Conservation (phyloP, 2,329 filamentous ascomycete species). For the Alternaria sp. region DNA sequence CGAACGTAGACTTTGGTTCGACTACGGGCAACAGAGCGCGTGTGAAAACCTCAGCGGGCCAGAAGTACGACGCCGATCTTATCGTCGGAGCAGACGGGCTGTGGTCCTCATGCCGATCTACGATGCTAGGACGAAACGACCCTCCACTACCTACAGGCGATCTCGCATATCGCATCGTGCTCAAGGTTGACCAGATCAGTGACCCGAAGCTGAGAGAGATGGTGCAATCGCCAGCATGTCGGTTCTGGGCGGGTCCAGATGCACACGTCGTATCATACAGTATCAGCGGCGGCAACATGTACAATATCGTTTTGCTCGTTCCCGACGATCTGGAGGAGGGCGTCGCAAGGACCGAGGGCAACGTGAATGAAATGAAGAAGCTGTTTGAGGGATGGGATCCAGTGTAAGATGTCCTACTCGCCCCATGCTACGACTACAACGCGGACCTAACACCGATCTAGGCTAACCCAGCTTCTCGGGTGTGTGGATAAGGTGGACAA, state of each 20-base stretch:
- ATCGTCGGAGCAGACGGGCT: conserved; percentile 71
- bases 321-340: conserved; percentile 68
- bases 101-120: conserved; percentile 65
- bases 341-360: conserved; percentile 62
- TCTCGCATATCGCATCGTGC: conserved; percentile 69
- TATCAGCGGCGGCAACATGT: conserved; percentile 65
- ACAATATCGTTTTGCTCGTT: conserved; percentile 71
- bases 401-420: conserved; percentile 50
- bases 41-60: conserved; percentile 54
- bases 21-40: conserved; percentile 42
- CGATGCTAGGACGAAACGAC: conserved; percentile 30
- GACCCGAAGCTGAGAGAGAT: conserved; percentile 62
- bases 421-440: conserved; percentile 45
- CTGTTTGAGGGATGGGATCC: conserved; percentile 73
- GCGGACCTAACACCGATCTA: conserved; percentile 16
- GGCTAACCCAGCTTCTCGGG: conserved; percentile 32
- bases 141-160: conserved; percentile 64
- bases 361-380: conserved; percentile 67
- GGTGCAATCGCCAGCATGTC: conserved; percentile 61
- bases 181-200: conserved; percentile 61
- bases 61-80: conserved; percentile 60
- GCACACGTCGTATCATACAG: conserved; percentile 71
- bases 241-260: conserved; percentile 71
- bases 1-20: conserved; percentile 58
- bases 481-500: conserved; percentile 69